A percentile compares a stretch with the other conserved stretches of the same genome.
Evolutionary conservation across 768 basidiomycete genomes (phyloP).

Genomic region (Podaxis sp.): DNA sequence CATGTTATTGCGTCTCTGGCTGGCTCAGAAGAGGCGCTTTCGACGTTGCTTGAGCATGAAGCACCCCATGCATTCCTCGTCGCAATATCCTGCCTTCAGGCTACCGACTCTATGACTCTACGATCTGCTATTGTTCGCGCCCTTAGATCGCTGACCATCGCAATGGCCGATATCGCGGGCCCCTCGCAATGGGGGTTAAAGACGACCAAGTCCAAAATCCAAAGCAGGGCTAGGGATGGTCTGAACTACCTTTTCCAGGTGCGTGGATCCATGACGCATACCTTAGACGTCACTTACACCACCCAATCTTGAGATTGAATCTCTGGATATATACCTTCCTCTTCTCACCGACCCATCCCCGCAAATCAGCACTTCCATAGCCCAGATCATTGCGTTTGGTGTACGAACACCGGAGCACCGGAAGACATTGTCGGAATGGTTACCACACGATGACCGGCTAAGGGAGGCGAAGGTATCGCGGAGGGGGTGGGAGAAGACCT

Average conservation of each 20-base stretch:
- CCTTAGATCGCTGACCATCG: constrained; percentile 54
- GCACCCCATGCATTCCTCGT: constrained; percentile 61
- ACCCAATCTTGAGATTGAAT: constrained; percentile 40
- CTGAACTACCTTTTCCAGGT: constrained; percentile 64
- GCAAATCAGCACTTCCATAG: constrained; percentile 47
- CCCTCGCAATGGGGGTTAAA: constrained; percentile 67
- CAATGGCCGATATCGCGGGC: constrained; percentile 66
- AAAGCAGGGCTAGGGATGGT: constrained; percentile 52
- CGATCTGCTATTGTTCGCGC: constrained; percentile 63
- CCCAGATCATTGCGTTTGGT: constrained; percentile 54
- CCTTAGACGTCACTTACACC: background rate
- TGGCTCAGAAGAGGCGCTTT: constrained; percentile 61
- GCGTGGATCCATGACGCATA: constrained; percentile 17
- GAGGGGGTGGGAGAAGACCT: constrained; percentile 74
- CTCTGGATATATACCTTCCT: constrained; percentile 67
- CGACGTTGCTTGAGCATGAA: constrained; percentile 52
- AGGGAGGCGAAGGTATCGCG: constrained; percentile 44
- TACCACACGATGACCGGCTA: constrained; percentile 53
- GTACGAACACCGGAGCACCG: constrained; percentile 52
- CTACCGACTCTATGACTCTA: constrained; percentile 36
- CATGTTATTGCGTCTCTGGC: constrained; percentile 74
- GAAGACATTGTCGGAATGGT: constrained; percentile 54
- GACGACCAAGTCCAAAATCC: constrained; percentile 38
- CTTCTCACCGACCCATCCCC: constrained; percentile 45
- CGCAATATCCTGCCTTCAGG: constrained; percentile 50